Evolutionary conservation across 345 rosid genomes (phyloP).

Genomic region (Alliaria petiolata): DNA sequence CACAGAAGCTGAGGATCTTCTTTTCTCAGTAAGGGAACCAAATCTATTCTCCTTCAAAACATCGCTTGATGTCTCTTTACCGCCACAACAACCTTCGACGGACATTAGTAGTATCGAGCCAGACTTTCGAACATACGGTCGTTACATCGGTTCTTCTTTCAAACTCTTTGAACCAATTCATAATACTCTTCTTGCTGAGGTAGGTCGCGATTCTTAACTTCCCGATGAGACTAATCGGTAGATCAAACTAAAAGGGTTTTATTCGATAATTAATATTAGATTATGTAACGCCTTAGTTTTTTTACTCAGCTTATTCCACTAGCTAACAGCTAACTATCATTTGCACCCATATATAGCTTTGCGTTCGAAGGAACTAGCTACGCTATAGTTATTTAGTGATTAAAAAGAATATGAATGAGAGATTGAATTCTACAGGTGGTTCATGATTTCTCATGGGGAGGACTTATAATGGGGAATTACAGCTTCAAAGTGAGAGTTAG

Average conservation of each 20-base stretch:
- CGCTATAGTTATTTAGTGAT: no score
- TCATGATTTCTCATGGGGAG: conserved; percentile 38
- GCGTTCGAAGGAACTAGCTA: background rate
- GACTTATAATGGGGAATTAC: conserved; percentile 41
- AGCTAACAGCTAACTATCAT: background rate
- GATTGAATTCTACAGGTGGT: conserved; percentile 34
- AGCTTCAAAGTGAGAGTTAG: conserved; percentile 41
- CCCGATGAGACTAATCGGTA: background rate
- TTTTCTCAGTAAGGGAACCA: conserved; percentile 44
- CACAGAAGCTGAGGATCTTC: conserved; percentile 9
- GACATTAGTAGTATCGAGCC: background rate
- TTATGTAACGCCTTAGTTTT: background rate
- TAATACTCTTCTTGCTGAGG: conserved; percentile 59
- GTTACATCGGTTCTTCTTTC: conserved; percentile 50
- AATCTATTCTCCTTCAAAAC: conserved; percentile 48
- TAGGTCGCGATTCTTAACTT: conserved; percentile 20
- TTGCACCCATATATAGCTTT: background rate
- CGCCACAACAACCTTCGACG: conserved; percentile 4
- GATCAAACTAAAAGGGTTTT: background rate
- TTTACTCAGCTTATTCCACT: background rate
- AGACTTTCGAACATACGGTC: conserved; percentile 46
- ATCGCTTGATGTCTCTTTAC: conserved; percentile 44
- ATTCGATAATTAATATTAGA: background rate
- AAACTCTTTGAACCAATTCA: conserved; percentile 43
- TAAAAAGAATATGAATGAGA: no score